These are phyloP conservation scores for Paspalum notatum DNA, from an alignment of 176 grass and related monocot species.

Conservation along the genomic window DNA sequence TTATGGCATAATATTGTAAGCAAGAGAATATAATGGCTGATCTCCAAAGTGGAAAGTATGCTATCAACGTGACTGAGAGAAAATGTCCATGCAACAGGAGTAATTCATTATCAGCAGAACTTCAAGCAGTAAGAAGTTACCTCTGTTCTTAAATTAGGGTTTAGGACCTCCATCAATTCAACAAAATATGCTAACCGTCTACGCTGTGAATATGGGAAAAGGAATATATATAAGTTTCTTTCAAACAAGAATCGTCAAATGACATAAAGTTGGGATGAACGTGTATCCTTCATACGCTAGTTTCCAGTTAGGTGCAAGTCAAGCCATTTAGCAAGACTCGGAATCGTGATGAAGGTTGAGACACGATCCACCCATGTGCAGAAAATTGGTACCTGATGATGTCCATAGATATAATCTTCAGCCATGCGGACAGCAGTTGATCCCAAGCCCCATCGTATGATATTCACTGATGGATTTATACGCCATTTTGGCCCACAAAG, in stretches of 20 bases:
- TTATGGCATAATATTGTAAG: slow-evolving; percentile 11
- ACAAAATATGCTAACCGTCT: slow-evolving; percentile 81
- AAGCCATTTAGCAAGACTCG: slow-evolving; percentile 36
- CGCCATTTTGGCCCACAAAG: slow-evolving; percentile 96
- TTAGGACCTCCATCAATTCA: slow-evolving; percentile 91
- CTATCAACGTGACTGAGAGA: background rate
- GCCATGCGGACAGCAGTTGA: slow-evolving; percentile 90
- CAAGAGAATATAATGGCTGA: slow-evolving; percentile 21
- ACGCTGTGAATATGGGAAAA: slow-evolving; percentile 66
- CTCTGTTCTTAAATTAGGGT: slow-evolving; percentile 67
- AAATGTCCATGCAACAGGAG: slow-evolving; percentile 26
- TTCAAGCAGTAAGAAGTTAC: slow-evolving; percentile 50
- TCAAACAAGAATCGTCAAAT: background rate
- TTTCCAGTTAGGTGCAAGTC: slow-evolving; percentile 4
- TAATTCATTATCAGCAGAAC: slow-evolving; percentile 28
- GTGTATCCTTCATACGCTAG: slow-evolving; percentile 14
- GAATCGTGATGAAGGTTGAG: slow-evolving; percentile 31
- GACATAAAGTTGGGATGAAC: slow-evolving; percentile 2
- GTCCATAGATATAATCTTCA: slow-evolving; percentile 97
- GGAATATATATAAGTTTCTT: slow-evolving; percentile 27
- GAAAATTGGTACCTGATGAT: slow-evolving; percentile 66
- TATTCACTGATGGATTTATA: slow-evolving; percentile 65
- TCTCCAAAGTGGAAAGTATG: background rate
- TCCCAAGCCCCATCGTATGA: slow-evolving; percentile 88
- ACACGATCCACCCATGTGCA: slow-evolving; percentile 11